Conservation (phyloP, 2,329 filamentous ascomycete genomes). For the Cytospora piceae region DNA sequence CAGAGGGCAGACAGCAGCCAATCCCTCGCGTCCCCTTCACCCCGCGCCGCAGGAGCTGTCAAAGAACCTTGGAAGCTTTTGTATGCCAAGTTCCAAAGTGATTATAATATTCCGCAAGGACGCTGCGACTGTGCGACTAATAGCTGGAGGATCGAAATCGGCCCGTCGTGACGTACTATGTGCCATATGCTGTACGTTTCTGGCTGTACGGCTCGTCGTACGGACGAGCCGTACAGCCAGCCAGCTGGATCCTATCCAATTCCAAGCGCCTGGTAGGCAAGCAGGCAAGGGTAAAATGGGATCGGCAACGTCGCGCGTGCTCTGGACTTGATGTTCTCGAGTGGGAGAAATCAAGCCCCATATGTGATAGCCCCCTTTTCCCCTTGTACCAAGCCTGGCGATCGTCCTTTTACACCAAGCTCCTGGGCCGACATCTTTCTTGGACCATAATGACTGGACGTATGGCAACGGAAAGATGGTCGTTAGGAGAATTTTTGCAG, state of each 20-base stretch:
- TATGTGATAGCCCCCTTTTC: constrained; percentile 1
- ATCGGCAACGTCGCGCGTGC: constrained; percentile 15
- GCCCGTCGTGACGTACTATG: background rate
- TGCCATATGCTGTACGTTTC: background rate
- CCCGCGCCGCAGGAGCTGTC: background rate
- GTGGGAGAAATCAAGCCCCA: constrained; percentile 12
- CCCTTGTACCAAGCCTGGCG: constrained; percentile 12
- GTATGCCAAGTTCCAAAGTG: background rate
- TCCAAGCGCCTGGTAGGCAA: background rate
- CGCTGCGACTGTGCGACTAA: background rate
- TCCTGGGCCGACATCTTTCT: background rate
- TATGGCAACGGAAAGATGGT: background rate
- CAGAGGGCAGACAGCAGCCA: background rate
- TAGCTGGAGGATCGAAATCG: background rate
- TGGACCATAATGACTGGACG: background rate
- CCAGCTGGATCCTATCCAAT: background rate
- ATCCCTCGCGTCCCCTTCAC: background rate
- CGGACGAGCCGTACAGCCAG: background rate
- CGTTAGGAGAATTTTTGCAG: background rate
- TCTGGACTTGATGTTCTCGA: constrained; percentile 8
- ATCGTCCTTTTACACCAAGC: constrained; percentile 4
- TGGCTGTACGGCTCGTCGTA: no score
- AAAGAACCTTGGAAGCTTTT: background rate
- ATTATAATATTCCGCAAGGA: background rate
- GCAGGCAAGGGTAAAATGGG: constrained; percentile 9